Percentiles rank a stretch among this genome's conserved stretches.
Conservation (phyloP, 1,284 basidiomycete species). For the Earliella scabrosa region DNA sequence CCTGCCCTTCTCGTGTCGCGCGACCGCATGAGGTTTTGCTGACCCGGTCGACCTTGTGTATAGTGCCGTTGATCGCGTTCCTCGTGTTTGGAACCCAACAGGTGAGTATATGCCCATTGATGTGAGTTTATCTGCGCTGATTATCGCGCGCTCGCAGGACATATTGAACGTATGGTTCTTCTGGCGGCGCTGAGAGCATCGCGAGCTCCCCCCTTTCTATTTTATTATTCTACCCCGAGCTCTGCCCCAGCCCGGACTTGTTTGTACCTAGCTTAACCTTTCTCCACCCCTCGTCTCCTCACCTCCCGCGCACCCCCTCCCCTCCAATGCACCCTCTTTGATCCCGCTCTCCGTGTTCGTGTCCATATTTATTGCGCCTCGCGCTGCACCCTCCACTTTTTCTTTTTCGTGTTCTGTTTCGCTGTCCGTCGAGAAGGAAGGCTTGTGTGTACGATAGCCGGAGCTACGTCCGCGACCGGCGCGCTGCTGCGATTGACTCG, state of each 20-base stretch:
- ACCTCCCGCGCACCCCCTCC: not conserved
- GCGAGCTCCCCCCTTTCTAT: not conserved
- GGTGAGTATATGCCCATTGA: slow-evolving; percentile 6
- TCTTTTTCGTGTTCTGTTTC: not conserved
- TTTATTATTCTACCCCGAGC: not conserved
- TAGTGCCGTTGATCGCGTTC: slow-evolving; percentile 29
- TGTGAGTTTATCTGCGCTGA: not conserved
- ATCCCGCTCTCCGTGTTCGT: not conserved
- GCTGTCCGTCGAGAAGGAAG: not conserved
- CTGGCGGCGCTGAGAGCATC: slow-evolving; percentile 21
- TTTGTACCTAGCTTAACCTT: not conserved
- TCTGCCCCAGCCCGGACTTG: not conserved
- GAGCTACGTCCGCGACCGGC: not conserved
- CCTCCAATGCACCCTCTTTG: not conserved
- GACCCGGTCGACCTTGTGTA: not conserved
- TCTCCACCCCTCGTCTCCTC: no score
- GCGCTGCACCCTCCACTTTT: not conserved
- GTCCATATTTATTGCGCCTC: slow-evolving; percentile 5
- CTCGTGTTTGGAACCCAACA: slow-evolving; percentile 26
- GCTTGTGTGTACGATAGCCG: not conserved
- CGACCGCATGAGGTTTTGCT: not conserved
- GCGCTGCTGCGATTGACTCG: slow-evolving; percentile 13
- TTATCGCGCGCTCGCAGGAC: slow-evolving; percentile 10
- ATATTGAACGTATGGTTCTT: slow-evolving; percentile 27
- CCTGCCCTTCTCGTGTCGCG: not conserved